Percentiles rank a stretch among this genome's conserved stretches.
Evolutionary conservation across 164 flowering plant genomes (phyloP).

Genomic region (Litsea cubeba): DNA sequence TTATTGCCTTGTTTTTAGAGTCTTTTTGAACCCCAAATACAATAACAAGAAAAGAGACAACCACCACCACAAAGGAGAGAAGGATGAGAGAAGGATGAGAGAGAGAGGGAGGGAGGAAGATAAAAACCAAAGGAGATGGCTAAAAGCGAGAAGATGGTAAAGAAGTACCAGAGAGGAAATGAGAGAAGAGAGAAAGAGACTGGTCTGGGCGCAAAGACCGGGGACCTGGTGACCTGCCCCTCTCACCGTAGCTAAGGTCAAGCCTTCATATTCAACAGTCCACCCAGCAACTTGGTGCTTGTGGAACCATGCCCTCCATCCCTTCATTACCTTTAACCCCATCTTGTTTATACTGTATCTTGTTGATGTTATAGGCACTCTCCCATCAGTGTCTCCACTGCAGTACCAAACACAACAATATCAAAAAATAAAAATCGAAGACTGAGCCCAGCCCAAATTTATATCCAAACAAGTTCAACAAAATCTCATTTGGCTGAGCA

Average conservation of each 20-base stretch:
- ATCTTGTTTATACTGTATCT: conserved; percentile 25
- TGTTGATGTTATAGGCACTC: conserved; percentile 32
- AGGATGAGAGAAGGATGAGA: too few relatives aligned
- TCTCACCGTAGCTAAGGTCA: conserved; percentile 43
- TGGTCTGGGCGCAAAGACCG: conserved; percentile 32
- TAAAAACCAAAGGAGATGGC: neutral
- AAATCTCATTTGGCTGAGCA: too few relatives aligned
- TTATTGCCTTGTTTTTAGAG: too few relatives aligned
- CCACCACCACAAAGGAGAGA: neutral
- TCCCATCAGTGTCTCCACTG: conserved; percentile 49
- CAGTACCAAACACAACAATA: too few relatives aligned
- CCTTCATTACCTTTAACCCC: conserved; percentile 16
- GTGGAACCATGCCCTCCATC: conserved; percentile 43
- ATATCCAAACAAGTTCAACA: too few relatives aligned
- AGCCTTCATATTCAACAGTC: conserved; percentile 33
- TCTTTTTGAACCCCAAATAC: too few relatives aligned
- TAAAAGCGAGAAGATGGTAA: conserved; percentile 28
- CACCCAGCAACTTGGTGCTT: conserved; percentile 42
- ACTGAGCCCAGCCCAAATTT: too few relatives aligned
- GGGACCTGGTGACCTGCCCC: conserved; percentile 45
- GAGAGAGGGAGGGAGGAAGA: neutral
- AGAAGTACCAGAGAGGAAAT: conserved; percentile 29
- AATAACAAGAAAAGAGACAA: too few relatives aligned
- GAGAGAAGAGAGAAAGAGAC: conserved; percentile 41
- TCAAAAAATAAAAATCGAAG: too few relatives aligned